Conservation (phyloP, 306 rosid species). For the Rubus parviflorus region DNA sequence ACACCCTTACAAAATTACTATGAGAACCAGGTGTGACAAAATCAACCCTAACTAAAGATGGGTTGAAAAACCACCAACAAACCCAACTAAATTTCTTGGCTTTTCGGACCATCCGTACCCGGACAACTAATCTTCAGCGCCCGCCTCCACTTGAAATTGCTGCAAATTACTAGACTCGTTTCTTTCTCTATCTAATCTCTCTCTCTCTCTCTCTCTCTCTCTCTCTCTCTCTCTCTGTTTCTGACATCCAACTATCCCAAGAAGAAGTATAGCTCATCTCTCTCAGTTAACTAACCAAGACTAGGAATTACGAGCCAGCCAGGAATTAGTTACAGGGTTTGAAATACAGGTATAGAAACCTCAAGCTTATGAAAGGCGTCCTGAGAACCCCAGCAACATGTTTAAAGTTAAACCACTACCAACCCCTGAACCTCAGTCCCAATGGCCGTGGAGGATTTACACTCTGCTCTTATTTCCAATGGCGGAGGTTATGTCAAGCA, state of each 20-base stretch:
- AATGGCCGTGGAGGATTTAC: slow-evolving; percentile 8
- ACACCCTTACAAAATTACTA: no score
- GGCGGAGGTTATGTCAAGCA: not conserved
- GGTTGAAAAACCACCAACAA: no score
- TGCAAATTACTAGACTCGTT: no score
- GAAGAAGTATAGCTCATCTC: not conserved
- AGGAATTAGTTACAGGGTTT: not conserved
- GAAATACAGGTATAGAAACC: slow-evolving; percentile 7
- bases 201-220: not conserved
- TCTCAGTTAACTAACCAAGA: not conserved
- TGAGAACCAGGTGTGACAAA: no score
- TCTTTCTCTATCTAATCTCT: not conserved
- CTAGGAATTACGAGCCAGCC: not conserved
- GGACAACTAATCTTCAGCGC: not conserved
- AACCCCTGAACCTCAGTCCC: not conserved
- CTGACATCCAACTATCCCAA: not conserved
- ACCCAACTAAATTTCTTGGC: not conserved
- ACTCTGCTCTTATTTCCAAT: slow-evolving; percentile 9
- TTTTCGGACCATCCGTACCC: not conserved
- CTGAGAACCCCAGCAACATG: not conserved
- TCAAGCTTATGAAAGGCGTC: not conserved
- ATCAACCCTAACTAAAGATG: no score
- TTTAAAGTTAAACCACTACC: not conserved
- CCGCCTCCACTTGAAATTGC: not conserved
- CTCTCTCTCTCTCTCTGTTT: not conserved